Base-by-base conservation (phyloP, 495 filamentous ascomycete genomes). In the Venustampulla echinocandica region DNA sequence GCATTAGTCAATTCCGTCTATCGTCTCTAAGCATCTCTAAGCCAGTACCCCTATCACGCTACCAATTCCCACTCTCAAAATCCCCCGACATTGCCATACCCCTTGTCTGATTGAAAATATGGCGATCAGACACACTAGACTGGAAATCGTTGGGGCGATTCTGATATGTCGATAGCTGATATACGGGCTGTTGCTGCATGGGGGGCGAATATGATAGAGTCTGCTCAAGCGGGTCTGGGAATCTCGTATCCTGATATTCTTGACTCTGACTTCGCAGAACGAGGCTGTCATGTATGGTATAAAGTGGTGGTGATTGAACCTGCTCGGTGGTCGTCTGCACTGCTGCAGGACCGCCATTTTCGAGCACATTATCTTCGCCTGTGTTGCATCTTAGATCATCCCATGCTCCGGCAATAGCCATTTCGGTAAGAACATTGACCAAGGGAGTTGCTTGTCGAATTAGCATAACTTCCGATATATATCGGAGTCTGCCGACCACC, bases 391-490 rank as follows among this genome's bases (percentile, higher is more conserved):
- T 13, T 30, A 7, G 7, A 13, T 13, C 27, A 30, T 30, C 27
- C 27, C 27, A 30, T 30, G 27, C 6, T 7, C 7, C 27, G 13
- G 13, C 27, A 30, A 7, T 13, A 6, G 27, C 13, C 27, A 7
- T 30, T 30, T 30, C 7, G 27, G 10, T 21, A 11, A 53, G 11
- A 7, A 23, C 20, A 14, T 50, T 10, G 10, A 49, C 54, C 17
- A 57, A 30, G 4, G 50, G 44, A 7, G 15, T 42, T 11, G 54
- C 54, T 38, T 75, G 72, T 35, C 69, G 64, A 15, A 77, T 63
- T 1, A 70, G 71, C 61, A 73, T 67, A 1, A 59, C 56, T 20
- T 68, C 52, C 13, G 69, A 66, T 46, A 77, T 69, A 33, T 63
- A 54, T 14, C 53, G 50, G 10, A 74, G 55, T 41, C 67, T 68